These are phyloP conservation scores for Globisporangium splendens DNA, from an alignment of 352 stramenopile species.

Conservation along the genomic window DNA sequence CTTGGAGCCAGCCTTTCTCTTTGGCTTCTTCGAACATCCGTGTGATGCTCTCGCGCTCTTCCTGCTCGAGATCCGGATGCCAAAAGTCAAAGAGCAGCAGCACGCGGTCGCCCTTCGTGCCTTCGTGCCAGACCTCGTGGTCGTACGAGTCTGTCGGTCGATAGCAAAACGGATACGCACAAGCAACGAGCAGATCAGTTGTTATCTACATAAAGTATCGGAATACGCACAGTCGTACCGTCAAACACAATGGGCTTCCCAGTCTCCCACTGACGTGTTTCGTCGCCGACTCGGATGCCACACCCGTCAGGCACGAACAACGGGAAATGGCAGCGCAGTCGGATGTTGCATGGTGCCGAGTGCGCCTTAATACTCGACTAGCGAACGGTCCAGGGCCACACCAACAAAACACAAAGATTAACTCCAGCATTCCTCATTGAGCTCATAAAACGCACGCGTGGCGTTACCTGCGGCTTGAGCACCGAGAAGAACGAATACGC, in stretches of 20 bases:
- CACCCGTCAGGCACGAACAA: conserved; percentile 87
- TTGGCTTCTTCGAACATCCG: conserved; percentile 73
- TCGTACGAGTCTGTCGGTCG: conserved; percentile 60
- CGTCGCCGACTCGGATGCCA: conserved; percentile 91
- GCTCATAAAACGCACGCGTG: not conserved
- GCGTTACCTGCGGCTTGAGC: conserved; percentile 74
- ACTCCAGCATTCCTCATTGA: not conserved
- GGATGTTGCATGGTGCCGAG: conserved; percentile 94
- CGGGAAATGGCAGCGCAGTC: conserved; percentile 93
- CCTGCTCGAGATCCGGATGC: conserved; percentile 62
- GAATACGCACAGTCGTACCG: conserved; percentile 25
- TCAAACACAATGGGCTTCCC: conserved; percentile 81
- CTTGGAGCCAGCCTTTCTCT: conserved; percentile 76
- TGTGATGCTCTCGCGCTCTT: conserved; percentile 50
- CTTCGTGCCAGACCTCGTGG: conserved; percentile 79
- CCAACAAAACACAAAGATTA: not conserved
- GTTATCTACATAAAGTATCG: too few species aligned
- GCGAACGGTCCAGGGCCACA: not conserved
- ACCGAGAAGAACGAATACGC: conserved; percentile 96
- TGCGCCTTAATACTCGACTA: conserved; percentile 90
- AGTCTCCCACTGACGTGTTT: conserved; percentile 77
- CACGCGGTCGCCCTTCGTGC: conserved; percentile 62
- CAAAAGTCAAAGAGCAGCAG: conserved; percentile 86
- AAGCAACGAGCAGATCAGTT: too few species aligned
- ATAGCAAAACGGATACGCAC: not conserved